Evolutionary conservation across 2,329 filamentous ascomycete species (phyloP).

Genomic region (Fusarium sp.): DNA sequence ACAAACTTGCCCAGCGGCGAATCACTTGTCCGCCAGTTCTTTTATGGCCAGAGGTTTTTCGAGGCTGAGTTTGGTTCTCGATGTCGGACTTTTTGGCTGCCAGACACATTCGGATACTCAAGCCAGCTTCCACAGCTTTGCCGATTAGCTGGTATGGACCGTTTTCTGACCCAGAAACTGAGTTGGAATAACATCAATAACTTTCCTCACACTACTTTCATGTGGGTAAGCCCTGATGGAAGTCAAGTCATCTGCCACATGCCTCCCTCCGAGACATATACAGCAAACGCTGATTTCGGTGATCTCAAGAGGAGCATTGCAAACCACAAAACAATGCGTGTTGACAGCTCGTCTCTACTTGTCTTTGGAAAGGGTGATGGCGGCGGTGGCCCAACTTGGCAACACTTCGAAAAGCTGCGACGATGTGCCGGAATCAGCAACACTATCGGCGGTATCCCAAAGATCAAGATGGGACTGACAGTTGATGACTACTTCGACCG

Average conservation of each 20-base stretch:
- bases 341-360: slow-evolving; percentile 88
- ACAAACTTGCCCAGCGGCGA: slow-evolving; percentile 98
- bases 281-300: slow-evolving; percentile 91
- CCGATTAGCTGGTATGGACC: slow-evolving; percentile 91
- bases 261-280: slow-evolving; percentile 95
- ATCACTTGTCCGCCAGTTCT: slow-evolving; percentile 90
- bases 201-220: slow-evolving; percentile 98
- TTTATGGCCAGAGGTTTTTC: slow-evolving; percentile 96
- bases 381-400: slow-evolving; percentile 92
- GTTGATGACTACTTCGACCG: slow-evolving; percentile 95
- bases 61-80: slow-evolving; percentile 91
- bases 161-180: slow-evolving; percentile 97
- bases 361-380: slow-evolving; percentile 98
- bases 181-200: slow-evolving; percentile 99
- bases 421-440: slow-evolving; percentile 92
- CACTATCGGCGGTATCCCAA: slow-evolving; percentile 79
- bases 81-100: slow-evolving; percentile 94
- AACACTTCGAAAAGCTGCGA: slow-evolving; percentile 93
- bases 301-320: slow-evolving; percentile 89
- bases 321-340: slow-evolving; percentile 95
- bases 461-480: slow-evolving; percentile 86
- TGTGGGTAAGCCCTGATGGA: slow-evolving; percentile 95
- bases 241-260: slow-evolving; percentile 98
- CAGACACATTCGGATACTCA: slow-evolving; percentile 98
- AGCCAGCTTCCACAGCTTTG: slow-evolving; percentile 94